phyloP scores from a whole-genome alignment of 345 rosid species.

The Gossypium mustelinum region DNA sequence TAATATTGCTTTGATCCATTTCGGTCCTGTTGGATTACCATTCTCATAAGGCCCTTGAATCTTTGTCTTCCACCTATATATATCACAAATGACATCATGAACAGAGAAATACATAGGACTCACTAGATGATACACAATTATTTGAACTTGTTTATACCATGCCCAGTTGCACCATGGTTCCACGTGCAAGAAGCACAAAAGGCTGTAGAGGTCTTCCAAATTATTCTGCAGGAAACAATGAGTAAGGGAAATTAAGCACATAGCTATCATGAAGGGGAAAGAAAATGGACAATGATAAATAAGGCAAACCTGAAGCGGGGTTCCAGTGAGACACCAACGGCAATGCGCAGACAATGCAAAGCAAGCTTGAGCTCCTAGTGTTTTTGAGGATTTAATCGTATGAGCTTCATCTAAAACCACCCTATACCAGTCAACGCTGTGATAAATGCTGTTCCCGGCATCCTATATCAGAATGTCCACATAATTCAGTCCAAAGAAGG shows the following conservation, averaged over 20 bases:
- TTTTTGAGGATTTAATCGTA: conserved; percentile 54
- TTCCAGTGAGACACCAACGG: conserved; percentile 76
- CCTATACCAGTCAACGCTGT: conserved; percentile 58
- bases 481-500: background rate
- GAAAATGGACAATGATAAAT: background rate
- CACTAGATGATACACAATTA: background rate
- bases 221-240: conserved; percentile 42
- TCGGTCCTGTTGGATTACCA: conserved; percentile 60
- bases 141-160: conserved; percentile 33
- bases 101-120: background rate
- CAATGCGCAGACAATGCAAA: conserved; percentile 48
- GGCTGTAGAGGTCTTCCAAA: conserved; percentile 66
- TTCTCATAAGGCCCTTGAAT: conserved; percentile 63
- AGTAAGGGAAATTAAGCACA: background rate
- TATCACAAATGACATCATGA: conserved; percentile 8
- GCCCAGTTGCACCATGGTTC: conserved; percentile 81
- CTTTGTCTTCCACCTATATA: conserved; percentile 55
- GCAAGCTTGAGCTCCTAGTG: conserved; percentile 48
- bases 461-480: conserved; percentile 28
- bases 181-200: conserved; percentile 62
- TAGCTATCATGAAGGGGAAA: background rate
- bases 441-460: conserved; percentile 41
- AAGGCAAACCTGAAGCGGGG: conserved; percentile 54
- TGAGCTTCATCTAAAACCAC: conserved; percentile 75
- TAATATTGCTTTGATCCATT: conserved; percentile 54